These are phyloP conservation scores for Trichoderma breve DNA, from an alignment of 2,329 filamentous ascomycete species.

Conservation along the genomic window DNA sequence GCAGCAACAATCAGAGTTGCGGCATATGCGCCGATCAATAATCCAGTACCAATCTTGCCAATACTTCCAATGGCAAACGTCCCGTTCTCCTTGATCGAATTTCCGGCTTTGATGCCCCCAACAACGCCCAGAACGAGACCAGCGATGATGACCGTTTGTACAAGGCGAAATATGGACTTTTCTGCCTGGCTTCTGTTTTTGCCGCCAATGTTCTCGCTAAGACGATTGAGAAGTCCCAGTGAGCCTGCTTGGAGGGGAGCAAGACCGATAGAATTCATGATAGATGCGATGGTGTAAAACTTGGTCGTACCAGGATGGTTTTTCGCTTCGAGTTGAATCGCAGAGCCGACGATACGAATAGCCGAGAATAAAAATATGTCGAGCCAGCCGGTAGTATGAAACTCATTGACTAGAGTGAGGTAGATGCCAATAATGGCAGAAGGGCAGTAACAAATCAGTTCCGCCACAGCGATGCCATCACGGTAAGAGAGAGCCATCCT, in stretches of 20 bases:
- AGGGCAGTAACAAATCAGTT: neutral
- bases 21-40: neutral
- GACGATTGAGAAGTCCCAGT: neutral
- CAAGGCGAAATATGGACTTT: neutral
- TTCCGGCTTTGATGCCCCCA: neutral
- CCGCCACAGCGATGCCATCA: neutral
- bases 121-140: neutral
- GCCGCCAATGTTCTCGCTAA: neutral
- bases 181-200: neutral
- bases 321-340: neutral
- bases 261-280: constrained; percentile 1
- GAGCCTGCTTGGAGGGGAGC: neutral
- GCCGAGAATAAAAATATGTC: neutral
- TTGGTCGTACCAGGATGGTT: neutral
- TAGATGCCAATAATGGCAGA: neutral
- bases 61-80: neutral
- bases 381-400: constrained; percentile 1
- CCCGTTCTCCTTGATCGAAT: neutral
- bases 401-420: neutral
- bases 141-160: neutral
- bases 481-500: neutral
- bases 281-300: neutral
- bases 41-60: neutral
- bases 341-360: neutral
- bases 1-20: neutral